A percentile compares a stretch with the other conserved stretches of the same genome.
These are phyloP conservation scores for Begonia masoniana DNA, from an alignment of 306 rosid genomes.

Conservation along the genomic window DNA sequence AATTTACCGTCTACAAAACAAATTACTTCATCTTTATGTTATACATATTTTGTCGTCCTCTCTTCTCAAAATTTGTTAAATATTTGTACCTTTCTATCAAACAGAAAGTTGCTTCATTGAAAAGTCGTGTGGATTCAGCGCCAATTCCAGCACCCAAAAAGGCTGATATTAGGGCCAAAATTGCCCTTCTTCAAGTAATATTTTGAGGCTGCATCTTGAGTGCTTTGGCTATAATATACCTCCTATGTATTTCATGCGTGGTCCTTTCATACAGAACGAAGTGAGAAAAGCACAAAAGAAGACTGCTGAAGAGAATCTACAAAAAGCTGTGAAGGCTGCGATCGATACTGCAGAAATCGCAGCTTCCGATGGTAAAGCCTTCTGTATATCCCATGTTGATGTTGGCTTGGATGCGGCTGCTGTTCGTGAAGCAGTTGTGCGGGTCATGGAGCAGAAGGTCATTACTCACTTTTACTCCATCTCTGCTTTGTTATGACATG, in stretches of 20 bases:
- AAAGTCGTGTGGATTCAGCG: conserved; percentile 61
- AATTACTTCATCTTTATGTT: too few species aligned
- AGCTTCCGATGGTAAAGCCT: conserved; percentile 48
- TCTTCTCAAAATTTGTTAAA: too few species aligned
- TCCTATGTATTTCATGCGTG: too few species aligned
- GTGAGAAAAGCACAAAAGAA: conserved; percentile 77
- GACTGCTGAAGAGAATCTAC: conserved; percentile 72
- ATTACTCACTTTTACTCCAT: conserved; percentile 5
- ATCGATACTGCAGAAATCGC: conserved; percentile 62
- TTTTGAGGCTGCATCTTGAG: not conserved
- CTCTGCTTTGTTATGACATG: conserved; percentile 4
- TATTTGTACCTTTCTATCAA: not conserved
- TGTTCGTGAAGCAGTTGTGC: conserved; percentile 89
- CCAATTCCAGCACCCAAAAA: conserved; percentile 83
- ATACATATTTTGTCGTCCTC: too few species aligned
- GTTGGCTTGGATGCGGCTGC: conserved; percentile 90
- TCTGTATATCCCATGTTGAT: conserved; percentile 60
- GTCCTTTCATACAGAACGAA: conserved; percentile 32
- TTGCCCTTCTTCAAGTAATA: conserved; percentile 59
- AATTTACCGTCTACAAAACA: too few species aligned
- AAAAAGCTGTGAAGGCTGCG: conserved; percentile 60
- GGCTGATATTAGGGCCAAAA: conserved; percentile 66
- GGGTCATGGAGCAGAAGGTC: conserved; percentile 61
- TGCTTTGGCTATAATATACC: too few species aligned
- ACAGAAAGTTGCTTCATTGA: conserved; percentile 74